Base-by-base conservation (phyloP, 2,329 filamentous ascomycete genomes). In the Cryphonectria parasitica region DNA sequence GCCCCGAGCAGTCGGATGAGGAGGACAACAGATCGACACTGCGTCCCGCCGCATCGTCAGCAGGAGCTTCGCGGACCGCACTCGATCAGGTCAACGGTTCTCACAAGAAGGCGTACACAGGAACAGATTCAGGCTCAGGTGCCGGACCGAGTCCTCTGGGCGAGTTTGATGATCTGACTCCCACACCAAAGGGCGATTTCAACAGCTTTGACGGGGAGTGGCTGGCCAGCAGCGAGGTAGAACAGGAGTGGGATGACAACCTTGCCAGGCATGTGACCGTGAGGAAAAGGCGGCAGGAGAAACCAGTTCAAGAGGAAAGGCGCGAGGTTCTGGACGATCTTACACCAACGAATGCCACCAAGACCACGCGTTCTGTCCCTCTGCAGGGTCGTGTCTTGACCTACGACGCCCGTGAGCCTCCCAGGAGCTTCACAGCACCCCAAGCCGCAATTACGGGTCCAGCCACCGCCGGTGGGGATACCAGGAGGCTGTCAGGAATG, bases 1-100 rank as follows among this genome's bases (percentile, higher is more conserved):
- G 87, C 61, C 86, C 87, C 0, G 85, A 85, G 25, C 88, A 88
- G 1, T 91, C 90, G 28, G 88, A 89, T 41, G 90, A 87, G 71
- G 83, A 87, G 71, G 83, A 85, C 69, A 79, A 78, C 56, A 82
- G 76, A 69, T 80, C 82, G 19, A 83, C 83, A 3, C 74, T 83
- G 34, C 80, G 82, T 36, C 81, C 80, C n/a, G 70, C 73, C 11
- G n/a, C 79, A n/a, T 73, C 77, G 15, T 86, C 82, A 15, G 74
- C 80, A 3, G 81, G 79, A 69, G 80, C 82, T 1, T 86, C 85
- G 0, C 83, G 83, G 72, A 81, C 78, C 63, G 83, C 83, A 3
- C 80, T 84, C 45, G 81, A 82, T n/a, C 82, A 79, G 61, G 72
- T 77, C 25, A 76, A 74, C 63, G 78, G 80, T 10, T 76, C 80